Conservation (phyloP, 1,284 basidiomycete genomes). For the Melampsora larici-populina region DNA sequence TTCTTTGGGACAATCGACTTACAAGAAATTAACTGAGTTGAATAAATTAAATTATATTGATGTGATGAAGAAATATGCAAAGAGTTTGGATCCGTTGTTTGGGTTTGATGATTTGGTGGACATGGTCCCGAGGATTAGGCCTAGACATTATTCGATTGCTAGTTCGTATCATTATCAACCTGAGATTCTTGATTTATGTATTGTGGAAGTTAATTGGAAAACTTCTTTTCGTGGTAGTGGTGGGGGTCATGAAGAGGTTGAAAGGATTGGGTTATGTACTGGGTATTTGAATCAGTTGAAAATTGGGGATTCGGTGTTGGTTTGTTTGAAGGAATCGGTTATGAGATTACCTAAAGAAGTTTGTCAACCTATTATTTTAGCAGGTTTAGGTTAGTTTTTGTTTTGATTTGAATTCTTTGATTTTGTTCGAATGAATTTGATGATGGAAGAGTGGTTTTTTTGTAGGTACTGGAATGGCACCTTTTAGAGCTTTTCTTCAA, state of each 20-base stretch:
- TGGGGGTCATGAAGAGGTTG: too few relatives aligned
- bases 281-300: slow-evolving; percentile 79
- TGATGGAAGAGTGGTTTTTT: too few relatives aligned
- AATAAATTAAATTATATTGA: slow-evolving; percentile 94
- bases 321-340: slow-evolving; percentile 96
- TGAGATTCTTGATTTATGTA: slow-evolving; percentile 84
- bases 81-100: slow-evolving; percentile 57
- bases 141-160: slow-evolving; percentile 96
- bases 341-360: slow-evolving; percentile 90
- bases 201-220: slow-evolving; percentile 94
- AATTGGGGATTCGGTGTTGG: slow-evolving; percentile 89
- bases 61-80: slow-evolving; percentile 61
- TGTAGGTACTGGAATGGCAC: slow-evolving; percentile 81
- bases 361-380: slow-evolving; percentile 93
- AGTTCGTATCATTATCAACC: slow-evolving; percentile 92
- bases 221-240: slow-evolving; percentile 75
- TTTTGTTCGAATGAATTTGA: too few relatives aligned
- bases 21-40: slow-evolving; percentile 91
- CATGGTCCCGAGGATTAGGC: slow-evolving; percentile 74
- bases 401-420: too few relatives aligned
- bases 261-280: slow-evolving; percentile 90
- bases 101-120: slow-evolving; percentile 72
- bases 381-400: slow-evolving; percentile 66
- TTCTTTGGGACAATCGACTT: slow-evolving; percentile 82
- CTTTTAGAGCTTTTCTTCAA: slow-evolving; percentile 97